Percentiles rank a stretch among this genome's conserved stretches.
phyloP scores from a whole-genome alignment of 2,329 filamentous ascomycete genomes.

The Fonsecaea erecta region DNA sequence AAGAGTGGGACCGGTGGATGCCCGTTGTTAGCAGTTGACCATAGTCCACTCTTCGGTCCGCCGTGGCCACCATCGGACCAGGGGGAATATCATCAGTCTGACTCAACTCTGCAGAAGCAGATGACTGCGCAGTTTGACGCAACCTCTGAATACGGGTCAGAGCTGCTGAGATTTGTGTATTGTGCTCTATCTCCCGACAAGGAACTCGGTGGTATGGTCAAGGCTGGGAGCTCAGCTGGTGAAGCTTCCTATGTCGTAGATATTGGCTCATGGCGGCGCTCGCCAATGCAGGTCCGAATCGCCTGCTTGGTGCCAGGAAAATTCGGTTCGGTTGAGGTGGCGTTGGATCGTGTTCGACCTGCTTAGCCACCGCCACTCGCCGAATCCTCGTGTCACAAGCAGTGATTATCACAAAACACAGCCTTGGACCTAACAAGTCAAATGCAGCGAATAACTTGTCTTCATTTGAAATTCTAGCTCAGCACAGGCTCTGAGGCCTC shows the following conservation, averaged over 20 bases:
- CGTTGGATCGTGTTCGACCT: not conserved
- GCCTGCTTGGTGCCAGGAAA: not conserved
- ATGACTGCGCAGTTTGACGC: not conserved
- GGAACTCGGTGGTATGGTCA: not conserved
- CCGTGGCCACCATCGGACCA: not conserved
- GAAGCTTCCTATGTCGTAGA: conserved; percentile 1
- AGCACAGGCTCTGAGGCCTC: not conserved
- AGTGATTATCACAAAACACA: not conserved
- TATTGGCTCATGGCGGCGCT: conserved; percentile 4
- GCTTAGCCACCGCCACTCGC: not conserved
- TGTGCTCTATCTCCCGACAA: not conserved
- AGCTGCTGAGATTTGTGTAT: not conserved
- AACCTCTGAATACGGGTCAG: not conserved
- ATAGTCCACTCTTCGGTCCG: not conserved
- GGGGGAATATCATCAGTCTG: conserved; percentile 3
- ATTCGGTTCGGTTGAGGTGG: not conserved
- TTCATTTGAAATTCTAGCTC: not conserved
- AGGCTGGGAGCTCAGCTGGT: not conserved
- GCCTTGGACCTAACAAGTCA: not conserved
- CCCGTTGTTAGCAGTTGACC: not conserved
- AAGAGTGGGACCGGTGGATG: not conserved
- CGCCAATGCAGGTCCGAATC: conserved; percentile 19
- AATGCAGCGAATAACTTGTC: not conserved
- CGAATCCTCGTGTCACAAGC: not conserved
- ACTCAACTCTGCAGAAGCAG: not conserved